Evolutionary conservation across 208 protist species (phyloP), one percentile per base, ranked within the genome.

Genomic region (Angomonas deanei): DNA sequence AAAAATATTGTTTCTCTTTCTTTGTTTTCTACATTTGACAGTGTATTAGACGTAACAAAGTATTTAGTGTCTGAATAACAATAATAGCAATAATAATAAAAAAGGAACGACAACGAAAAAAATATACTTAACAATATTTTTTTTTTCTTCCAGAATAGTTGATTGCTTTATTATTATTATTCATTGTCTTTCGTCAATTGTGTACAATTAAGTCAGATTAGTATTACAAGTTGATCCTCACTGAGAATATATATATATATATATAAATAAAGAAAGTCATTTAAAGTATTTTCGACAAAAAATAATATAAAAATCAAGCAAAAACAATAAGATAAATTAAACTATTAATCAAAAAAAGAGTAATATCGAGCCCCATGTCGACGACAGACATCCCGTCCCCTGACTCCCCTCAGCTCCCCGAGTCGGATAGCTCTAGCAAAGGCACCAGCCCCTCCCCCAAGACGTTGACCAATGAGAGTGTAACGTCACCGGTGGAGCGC

Each of bases 11-110:
- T 54, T 64, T 63, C 50, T 63, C 36, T 63, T 69, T 48, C 13
- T 53, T 68, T 42, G 46, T 62, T 60, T 49, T 57, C 24, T 56
- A 31, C 23, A 50, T 17, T 49, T 23, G 54, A 34, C 28, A 19
- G 11, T n/a, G n/a, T n/a, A n/a, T n/a, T n/a, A n/a, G n/a, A n/a
- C n/a, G n/a, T n/a, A n/a, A n/a, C n/a, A n/a, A n/a, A n/a, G n/a
- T n/a, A n/a, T n/a, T n/a, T n/a, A n/a, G n/a, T n/a, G n/a, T 33
- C 4, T 33, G 19, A 33, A 36, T 33, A 57, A 57, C 24, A 4
- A 57, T 33, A 57, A 57, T 32, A 24, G 13, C n/a, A 57, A 34
- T 10, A 11, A 5, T 57, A 57, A 57, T 32, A 24, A 57, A 10
- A 24, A 57, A 15, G 3, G 31, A 33, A 57, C 27, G 31, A 8